Conservation (phyloP, 495 filamentous ascomycete species). For the Talaromyces wortmannii region DNA sequence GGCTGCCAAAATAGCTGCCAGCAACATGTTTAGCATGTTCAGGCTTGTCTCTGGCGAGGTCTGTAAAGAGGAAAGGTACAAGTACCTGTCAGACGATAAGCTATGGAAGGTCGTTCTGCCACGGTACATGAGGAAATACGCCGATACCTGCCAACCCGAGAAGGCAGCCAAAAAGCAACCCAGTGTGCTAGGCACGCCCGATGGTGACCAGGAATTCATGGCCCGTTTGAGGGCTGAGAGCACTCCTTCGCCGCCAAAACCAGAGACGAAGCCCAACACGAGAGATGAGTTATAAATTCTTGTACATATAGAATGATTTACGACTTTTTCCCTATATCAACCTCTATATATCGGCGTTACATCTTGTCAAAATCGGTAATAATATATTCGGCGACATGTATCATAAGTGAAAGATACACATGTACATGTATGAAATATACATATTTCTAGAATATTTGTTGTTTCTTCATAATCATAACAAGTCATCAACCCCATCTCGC, state of each 20-base stretch:
- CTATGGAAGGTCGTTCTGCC: slow-evolving; percentile 35
- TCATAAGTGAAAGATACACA: not conserved
- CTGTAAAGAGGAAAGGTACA: slow-evolving; percentile 24
- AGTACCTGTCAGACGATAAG: slow-evolving; percentile 25
- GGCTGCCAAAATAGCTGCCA: slow-evolving; percentile 27
- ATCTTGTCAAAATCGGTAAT: too few relatives aligned
- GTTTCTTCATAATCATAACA: not conserved
- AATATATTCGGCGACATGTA: too few relatives aligned
- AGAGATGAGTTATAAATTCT: slow-evolving; percentile 18
- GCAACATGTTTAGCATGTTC: slow-evolving; percentile 24
- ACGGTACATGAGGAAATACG: slow-evolving; percentile 37
- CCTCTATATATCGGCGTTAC: not conserved
- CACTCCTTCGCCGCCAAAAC: not conserved
- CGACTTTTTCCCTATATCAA: not conserved
- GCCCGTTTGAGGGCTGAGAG: not conserved
- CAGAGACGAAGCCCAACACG: not conserved
- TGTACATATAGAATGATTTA: not conserved
- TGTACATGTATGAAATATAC: not conserved
- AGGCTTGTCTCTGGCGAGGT: slow-evolving; percentile 33
- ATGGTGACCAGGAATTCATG: too few relatives aligned
- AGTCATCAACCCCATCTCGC: not conserved
- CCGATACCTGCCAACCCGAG: slow-evolving; percentile 23
- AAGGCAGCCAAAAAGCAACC: not conserved
- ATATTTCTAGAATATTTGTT: not conserved
- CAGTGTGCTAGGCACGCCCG: not conserved